phyloP scores from a whole-genome alignment of 495 filamentous ascomycete genomes.

The Tuber magnatum region DNA sequence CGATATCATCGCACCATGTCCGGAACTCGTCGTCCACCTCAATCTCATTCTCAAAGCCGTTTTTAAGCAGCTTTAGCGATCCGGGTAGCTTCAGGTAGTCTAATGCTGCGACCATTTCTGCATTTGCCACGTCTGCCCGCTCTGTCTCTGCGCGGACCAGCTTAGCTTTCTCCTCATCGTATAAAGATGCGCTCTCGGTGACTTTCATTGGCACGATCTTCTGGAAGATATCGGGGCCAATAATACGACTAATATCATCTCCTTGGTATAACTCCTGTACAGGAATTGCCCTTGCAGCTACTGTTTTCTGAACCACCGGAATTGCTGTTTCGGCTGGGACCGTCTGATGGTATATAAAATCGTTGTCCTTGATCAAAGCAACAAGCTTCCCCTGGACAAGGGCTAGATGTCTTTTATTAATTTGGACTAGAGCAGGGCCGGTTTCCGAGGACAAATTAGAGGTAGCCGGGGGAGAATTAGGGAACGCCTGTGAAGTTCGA shows the following conservation, averaged over 20 bases:
- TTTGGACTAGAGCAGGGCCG: slow-evolving; percentile 61
- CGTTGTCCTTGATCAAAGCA: slow-evolving; percentile 82
- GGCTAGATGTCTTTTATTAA: slow-evolving; percentile 71
- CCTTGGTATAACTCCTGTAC: slow-evolving; percentile 95
- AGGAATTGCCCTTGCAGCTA: slow-evolving; percentile 95
- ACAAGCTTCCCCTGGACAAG: slow-evolving; percentile 72
- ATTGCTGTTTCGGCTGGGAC: slow-evolving; percentile 78
- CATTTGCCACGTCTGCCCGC: slow-evolving; percentile 78
- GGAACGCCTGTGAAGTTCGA: slow-evolving; percentile 71
- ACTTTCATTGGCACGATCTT: slow-evolving; percentile 95
- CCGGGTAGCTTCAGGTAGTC: slow-evolving; percentile 88
- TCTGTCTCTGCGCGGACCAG: slow-evolving; percentile 88
- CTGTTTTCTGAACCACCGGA: slow-evolving; percentile 75
- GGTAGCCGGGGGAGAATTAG: slow-evolving; percentile 65
- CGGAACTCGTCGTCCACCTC: slow-evolving; percentile 84
- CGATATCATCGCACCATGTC: slow-evolving; percentile 86
- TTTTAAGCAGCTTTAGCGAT: slow-evolving; percentile 84
- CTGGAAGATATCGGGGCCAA: slow-evolving; percentile 92
- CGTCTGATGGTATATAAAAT: slow-evolving; percentile 94
- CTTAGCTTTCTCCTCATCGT: slow-evolving; percentile 98
- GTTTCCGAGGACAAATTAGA: slow-evolving; percentile 80
- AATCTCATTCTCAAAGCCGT: slow-evolving; percentile 83
- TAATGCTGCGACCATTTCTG: slow-evolving; percentile 90
- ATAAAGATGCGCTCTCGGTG: slow-evolving; percentile 91
- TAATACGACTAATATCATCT: slow-evolving; percentile 93